Evolutionary conservation across 1,284 basidiomycete species (phyloP).

Genomic region (Puccinia hordei): DNA sequence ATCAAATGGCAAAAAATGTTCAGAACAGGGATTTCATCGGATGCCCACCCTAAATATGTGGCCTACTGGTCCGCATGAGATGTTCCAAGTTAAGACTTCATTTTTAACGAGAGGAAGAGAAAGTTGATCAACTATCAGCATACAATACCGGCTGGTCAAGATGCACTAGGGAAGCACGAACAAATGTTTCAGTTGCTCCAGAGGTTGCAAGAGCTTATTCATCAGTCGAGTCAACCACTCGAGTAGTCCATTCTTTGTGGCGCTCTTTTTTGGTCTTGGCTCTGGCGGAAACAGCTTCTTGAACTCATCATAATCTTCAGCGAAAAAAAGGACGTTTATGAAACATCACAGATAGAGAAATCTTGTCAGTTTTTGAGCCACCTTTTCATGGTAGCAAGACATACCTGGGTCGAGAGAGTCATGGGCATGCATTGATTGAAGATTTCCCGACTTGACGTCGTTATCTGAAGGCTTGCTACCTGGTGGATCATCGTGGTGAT

Average conservation of each 20-base stretch:
- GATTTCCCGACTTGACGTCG: neutral
- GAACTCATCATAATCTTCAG: neutral
- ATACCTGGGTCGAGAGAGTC: neutral
- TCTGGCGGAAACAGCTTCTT: neutral
- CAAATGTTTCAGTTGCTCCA: neutral
- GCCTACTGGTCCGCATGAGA: slow-evolving; percentile 13
- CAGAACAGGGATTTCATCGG: neutral
- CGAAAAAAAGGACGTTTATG: neutral
- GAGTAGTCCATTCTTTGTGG: neutral
- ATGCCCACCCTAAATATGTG: neutral
- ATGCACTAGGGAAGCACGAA: neutral
- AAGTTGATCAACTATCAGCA: neutral
- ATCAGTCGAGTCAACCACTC: neutral
- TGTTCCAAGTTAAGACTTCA: neutral
- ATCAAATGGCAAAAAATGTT: no score
- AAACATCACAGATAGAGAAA: neutral
- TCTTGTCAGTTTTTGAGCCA: neutral
- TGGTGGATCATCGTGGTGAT: neutral
- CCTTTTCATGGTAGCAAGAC: neutral
- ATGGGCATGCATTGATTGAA: neutral
- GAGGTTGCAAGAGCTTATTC: neutral
- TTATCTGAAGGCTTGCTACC: neutral
- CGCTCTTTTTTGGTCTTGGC: neutral
- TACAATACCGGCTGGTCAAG: neutral
- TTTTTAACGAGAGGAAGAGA: neutral